A percentile compares a stretch with the other conserved stretches of the same genome.
These are phyloP conservation scores for Penicillium paxilli DNA, from an alignment of 495 filamentous ascomycete species.

Conservation along the genomic window DNA sequence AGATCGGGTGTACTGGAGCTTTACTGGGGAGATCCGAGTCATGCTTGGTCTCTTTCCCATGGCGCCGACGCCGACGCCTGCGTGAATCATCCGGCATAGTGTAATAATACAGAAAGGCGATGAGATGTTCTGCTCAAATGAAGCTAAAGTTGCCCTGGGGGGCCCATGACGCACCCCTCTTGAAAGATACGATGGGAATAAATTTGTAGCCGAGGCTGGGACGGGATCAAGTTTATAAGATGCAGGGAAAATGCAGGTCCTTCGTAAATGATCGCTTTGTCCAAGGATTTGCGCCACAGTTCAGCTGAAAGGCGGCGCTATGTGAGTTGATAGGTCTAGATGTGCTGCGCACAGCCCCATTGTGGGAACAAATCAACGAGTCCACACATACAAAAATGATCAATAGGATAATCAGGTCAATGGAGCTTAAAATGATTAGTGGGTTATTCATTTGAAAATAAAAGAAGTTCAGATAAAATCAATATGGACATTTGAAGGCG, in stretches of 20 bases:
- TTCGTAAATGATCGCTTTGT: not conserved
- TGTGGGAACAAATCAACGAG: not conserved
- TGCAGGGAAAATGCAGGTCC: constrained; percentile 8
- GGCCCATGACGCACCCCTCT: not conserved
- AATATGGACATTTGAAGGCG: too few relatives aligned
- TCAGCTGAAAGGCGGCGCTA: not conserved
- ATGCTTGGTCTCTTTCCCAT: not conserved
- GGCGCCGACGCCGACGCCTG: not conserved
- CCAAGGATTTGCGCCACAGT: constrained; percentile 3
- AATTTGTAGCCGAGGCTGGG: not conserved
- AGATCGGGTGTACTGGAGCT: not conserved
- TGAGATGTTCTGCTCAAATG: too few relatives aligned
- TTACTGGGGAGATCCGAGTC: not conserved
- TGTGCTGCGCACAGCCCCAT: constrained; percentile 5
- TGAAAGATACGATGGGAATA: not conserved
- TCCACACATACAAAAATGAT: not conserved
- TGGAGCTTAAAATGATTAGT: too few relatives aligned
- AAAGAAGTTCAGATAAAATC: too few relatives aligned
- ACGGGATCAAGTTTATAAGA: not conserved
- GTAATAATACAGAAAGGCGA: not conserved
- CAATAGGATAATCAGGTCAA: not conserved
- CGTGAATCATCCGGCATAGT: not conserved
- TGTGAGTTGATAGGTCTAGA: not conserved
- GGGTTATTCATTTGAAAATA: not conserved
- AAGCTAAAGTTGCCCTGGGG: not conserved